Percentiles rank a stretch among this genome's conserved stretches.
phyloP scores from a whole-genome alignment of 192 early-diverging fungal genomes.

The Irineochytrium annulatum region DNA sequence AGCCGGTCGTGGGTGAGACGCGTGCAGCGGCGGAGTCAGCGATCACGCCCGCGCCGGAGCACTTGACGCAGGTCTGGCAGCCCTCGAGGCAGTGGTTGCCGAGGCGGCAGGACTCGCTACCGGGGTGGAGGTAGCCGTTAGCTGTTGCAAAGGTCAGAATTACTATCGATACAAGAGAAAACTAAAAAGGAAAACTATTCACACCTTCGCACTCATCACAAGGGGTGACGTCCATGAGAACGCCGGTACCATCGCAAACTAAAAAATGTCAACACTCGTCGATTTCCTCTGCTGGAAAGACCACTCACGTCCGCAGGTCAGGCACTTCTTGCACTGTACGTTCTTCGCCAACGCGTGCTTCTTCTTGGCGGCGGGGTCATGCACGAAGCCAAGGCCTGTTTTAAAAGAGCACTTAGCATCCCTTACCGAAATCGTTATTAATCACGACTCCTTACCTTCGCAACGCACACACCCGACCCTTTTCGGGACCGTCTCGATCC shows the following conservation, averaged over 20 bases:
- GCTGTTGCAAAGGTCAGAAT: not conserved
- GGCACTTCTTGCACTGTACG: constrained; percentile 1
- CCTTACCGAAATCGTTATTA: not conserved
- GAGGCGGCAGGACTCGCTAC: not conserved
- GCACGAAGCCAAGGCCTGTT: not conserved
- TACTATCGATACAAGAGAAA: not conserved
- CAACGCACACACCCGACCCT: not conserved
- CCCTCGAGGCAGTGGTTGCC: not conserved
- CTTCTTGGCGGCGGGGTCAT: constrained; percentile 1
- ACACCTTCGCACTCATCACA: constrained; percentile 1
- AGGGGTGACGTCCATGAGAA: not conserved
- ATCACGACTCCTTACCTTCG: not conserved
- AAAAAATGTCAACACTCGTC: not conserved
- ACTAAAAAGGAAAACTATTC: not conserved
- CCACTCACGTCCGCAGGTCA: not conserved
- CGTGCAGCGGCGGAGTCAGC: not conserved
- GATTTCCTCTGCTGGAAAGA: not conserved
- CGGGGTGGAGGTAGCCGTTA: constrained; percentile 5
- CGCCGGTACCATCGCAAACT: constrained; percentile 1
- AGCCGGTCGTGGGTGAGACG: not conserved
- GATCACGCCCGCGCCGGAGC: not conserved
- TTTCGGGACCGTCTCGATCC: constrained; percentile 4
- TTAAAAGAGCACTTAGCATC: not conserved
- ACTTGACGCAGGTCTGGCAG: not conserved
- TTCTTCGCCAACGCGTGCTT: not conserved